Evolutionary conservation across 495 filamentous ascomycete genomes (phyloP), one percentile per base, ranked within the genome.

Genomic region (Talaromyces stipitatus): DNA sequence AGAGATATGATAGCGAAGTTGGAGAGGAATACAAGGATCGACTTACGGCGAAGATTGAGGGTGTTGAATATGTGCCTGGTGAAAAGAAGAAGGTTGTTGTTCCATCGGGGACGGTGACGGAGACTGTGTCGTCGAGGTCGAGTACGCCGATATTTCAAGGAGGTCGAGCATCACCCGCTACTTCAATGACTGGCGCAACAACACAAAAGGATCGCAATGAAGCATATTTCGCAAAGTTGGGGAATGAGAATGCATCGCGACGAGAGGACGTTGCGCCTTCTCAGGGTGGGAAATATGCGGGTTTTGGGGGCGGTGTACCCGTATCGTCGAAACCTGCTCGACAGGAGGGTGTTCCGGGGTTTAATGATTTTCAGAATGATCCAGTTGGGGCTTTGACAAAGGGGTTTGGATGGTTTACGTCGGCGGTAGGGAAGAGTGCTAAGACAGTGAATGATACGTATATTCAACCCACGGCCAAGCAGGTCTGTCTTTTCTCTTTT

Each of bases 11-110:
- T 47, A 85, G 88, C 26, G 85, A 88, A 50, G 87, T 87, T 1
- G 94, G 91, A 18, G 94, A 97, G 70, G 95, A 98, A 73, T 98
- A 85, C 78, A 97, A 97, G 69, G 95, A 97, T 69, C 80, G 92
- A 60, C 65, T 98, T 48, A 82, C 82, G 24, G 86, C 86, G 54
- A 92, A 92, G 72, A 87, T 92, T 24, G 92, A 96, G 64, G 88
- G 88, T 4, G 75, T 78, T 54, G 87, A 94, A 60, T 98, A 91
- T 68, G 85, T 90, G 6, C 82, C 81, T 0, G 84, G 82, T 22
- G 78, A 84, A 63, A 70, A 72, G 72, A 74, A 73, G 68, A 68
- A 69, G n/a, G 23, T 28, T 27, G 16, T 23, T 26, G 23, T 27
- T 38, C 28, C 30, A 6, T 9, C 48, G 16, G 48, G 14, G 12